Evolutionary conservation across 108 stramenopile species (phyloP).

Genomic region (Pseudonitzschia pungens): DNA sequence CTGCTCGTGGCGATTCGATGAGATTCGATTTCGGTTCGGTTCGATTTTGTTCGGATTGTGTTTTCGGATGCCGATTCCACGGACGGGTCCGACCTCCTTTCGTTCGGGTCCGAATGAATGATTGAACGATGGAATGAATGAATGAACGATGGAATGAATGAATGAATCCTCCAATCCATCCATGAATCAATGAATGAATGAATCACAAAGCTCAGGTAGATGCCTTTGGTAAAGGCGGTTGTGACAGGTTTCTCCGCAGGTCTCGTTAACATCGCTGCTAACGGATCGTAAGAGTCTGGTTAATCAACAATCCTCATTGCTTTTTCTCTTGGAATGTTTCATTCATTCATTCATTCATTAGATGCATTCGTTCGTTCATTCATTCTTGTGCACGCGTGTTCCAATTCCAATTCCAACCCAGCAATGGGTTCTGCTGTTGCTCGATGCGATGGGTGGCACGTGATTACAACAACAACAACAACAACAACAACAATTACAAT

Average conservation of each 20-base stretch:
- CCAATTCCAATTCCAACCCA: too few species aligned
- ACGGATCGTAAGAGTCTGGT: slow-evolving; percentile 10
- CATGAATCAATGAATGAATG: neutral
- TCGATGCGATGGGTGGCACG: too few species aligned
- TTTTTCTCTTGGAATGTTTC: too few species aligned
- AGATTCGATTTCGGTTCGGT: neutral
- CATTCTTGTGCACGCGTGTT: neutral
- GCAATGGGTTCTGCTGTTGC: too few species aligned
- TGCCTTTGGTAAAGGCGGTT: neutral
- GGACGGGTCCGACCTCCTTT: neutral
- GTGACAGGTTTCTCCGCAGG: slow-evolving; percentile 13
- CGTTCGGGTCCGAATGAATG: too few species aligned
- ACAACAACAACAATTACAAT: slow-evolving; percentile 6
- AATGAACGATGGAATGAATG: too few species aligned
- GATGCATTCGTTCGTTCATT: too few species aligned
- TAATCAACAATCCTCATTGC: slow-evolving; percentile 19
- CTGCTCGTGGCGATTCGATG: neutral
- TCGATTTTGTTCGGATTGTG: neutral
- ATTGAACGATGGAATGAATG: too few species aligned
- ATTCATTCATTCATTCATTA: too few species aligned
- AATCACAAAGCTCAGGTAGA: slow-evolving; percentile 7
- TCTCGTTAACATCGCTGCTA: slow-evolving; percentile 1
- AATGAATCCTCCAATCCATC: neutral
- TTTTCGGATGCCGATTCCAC: neutral
- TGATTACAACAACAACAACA: neutral